Evolutionary conservation across 2,329 filamentous ascomycete species (phyloP).

Genomic region (Xylaria sp.): DNA sequence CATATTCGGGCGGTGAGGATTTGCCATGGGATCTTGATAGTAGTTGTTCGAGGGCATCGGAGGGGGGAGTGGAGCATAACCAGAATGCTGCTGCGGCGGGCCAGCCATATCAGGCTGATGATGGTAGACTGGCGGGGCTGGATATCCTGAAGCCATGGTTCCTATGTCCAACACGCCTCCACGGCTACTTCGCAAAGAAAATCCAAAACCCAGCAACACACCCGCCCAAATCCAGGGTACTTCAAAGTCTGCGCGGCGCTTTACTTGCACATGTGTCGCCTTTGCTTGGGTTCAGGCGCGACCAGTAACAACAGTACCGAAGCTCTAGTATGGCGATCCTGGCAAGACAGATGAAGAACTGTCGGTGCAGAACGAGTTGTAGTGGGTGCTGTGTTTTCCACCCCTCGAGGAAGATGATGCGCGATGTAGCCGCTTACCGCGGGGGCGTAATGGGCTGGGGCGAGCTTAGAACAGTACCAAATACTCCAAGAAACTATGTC

Average conservation of each 20-base stretch:
- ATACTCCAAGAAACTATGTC: conserved; percentile 9
- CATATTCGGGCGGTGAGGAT: conserved; percentile 48
- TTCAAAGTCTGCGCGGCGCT: conserved; percentile 20
- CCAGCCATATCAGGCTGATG: conserved; percentile 47
- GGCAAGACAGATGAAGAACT: conserved; percentile 11
- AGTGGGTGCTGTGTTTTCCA: conserved; percentile 7
- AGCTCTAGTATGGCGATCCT: neutral
- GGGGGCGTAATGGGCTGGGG: conserved; percentile 12
- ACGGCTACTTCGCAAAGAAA: conserved; percentile 21
- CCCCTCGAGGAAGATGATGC: conserved; percentile 15
- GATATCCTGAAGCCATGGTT: conserved; percentile 50
- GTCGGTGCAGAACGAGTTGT: conserved; percentile 4
- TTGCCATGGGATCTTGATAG: conserved; percentile 48
- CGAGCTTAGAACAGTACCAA: conserved; percentile 6
- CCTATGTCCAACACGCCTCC: conserved; percentile 32
- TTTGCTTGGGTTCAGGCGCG: conserved; percentile 3
- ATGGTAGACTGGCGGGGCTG: conserved; percentile 47
- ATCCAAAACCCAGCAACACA: conserved; percentile 31
- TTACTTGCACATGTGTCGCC: conserved; percentile 25
- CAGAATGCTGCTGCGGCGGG: conserved; percentile 46
- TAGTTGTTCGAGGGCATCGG: conserved; percentile 47
- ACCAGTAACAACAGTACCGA: conserved; percentile 2
- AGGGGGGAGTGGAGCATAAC: conserved; percentile 47
- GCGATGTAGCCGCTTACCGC: conserved; percentile 30
- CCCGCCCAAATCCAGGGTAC: conserved; percentile 12